phyloP scores from a whole-genome alignment of 2,329 filamentous ascomycete species.

The Claviceps monticola region DNA sequence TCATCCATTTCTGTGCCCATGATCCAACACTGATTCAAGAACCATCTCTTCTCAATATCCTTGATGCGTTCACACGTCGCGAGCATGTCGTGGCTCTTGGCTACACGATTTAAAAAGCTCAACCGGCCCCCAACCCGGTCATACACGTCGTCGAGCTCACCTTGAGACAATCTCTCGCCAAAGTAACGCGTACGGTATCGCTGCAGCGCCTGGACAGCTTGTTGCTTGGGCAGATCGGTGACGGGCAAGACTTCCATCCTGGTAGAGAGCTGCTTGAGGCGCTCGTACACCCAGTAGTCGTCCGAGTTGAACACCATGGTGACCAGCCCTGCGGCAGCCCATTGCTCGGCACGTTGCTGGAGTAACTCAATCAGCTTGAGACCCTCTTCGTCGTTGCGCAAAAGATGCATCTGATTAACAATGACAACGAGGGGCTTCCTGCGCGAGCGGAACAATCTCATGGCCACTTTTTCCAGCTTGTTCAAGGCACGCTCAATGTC shows the following conservation, averaged over 20 bases:
- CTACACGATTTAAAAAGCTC: slow-evolving; percentile 78
- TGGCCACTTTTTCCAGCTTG: slow-evolving; percentile 90
- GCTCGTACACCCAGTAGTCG: slow-evolving; percentile 97
- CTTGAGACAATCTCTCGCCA: slow-evolving; percentile 39
- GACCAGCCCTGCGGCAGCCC: slow-evolving; percentile 82
- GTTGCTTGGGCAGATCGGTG: slow-evolving; percentile 63
- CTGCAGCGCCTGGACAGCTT: slow-evolving; percentile 62
- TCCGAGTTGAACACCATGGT: slow-evolving; percentile 93
- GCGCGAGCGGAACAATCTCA: slow-evolving; percentile 48
- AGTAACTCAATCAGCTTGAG: slow-evolving; percentile 85
- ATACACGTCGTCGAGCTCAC: slow-evolving; percentile 64
- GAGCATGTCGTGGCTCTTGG: slow-evolving; percentile 73
- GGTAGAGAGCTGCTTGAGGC: slow-evolving; percentile 80
- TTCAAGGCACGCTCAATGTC: slow-evolving; percentile 96
- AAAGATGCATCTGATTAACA: slow-evolving; percentile 83
- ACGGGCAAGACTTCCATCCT: slow-evolving; percentile 90
- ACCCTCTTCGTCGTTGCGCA: slow-evolving; percentile 87
- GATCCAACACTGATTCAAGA: slow-evolving; percentile 63
- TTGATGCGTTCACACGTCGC: slow-evolving; percentile 62
- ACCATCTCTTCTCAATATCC: slow-evolving; percentile 60
- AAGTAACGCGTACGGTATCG: slow-evolving; percentile 75
- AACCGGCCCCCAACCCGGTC: slow-evolving; percentile 75
- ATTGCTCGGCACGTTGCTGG: slow-evolving; percentile 90
- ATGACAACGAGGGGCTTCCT: slow-evolving; percentile 74
- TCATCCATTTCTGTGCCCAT: slow-evolving; percentile 71